Evolutionary conservation across 805 yeast species (phyloP).

Genomic region (Teunomyces aglyptinius): DNA sequence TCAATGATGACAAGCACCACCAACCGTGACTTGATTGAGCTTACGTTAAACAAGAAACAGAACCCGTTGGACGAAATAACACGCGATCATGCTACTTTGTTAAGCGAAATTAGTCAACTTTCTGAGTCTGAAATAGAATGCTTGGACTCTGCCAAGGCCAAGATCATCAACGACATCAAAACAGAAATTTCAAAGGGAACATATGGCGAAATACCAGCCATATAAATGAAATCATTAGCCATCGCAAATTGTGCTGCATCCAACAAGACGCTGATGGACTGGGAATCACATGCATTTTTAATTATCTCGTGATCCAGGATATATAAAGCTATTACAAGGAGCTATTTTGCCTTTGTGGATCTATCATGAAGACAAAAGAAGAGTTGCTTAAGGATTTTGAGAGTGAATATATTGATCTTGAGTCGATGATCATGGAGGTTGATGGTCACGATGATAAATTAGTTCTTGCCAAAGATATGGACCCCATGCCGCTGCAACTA

Average conservation of each 20-base stretch:
- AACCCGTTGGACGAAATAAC: slow-evolving; percentile 28
- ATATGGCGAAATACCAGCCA: slow-evolving; percentile 13
- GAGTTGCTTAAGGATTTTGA: slow-evolving; percentile 15
- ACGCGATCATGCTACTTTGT: slow-evolving; percentile 32
- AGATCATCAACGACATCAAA: slow-evolving; percentile 14
- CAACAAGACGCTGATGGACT: not conserved
- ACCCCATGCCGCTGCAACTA: slow-evolving; percentile 22
- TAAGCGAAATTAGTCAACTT: slow-evolving; percentile 27
- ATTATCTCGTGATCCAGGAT: not conserved
- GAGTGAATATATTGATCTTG: slow-evolving; percentile 23
- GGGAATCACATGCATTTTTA: not conserved
- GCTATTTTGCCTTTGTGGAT: not conserved
- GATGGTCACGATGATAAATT: slow-evolving; percentile 25
- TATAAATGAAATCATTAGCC: not conserved
- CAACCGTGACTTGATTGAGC: slow-evolving; percentile 35
- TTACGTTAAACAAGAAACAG: slow-evolving; percentile 33
- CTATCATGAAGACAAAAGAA: slow-evolving; percentile 8
- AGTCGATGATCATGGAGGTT: slow-evolving; percentile 24
- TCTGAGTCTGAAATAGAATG: slow-evolving; percentile 27
- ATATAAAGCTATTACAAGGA: not conserved
- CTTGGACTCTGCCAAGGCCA: slow-evolving; percentile 23
- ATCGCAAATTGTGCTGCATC: not conserved
- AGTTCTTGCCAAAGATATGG: slow-evolving; percentile 22
- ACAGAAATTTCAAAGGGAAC: slow-evolving; percentile 22
- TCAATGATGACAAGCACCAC: slow-evolving; percentile 39